phyloP scores from a whole-genome alignment of 345 rosid species.

The Cardiospermum halicacabum region DNA sequence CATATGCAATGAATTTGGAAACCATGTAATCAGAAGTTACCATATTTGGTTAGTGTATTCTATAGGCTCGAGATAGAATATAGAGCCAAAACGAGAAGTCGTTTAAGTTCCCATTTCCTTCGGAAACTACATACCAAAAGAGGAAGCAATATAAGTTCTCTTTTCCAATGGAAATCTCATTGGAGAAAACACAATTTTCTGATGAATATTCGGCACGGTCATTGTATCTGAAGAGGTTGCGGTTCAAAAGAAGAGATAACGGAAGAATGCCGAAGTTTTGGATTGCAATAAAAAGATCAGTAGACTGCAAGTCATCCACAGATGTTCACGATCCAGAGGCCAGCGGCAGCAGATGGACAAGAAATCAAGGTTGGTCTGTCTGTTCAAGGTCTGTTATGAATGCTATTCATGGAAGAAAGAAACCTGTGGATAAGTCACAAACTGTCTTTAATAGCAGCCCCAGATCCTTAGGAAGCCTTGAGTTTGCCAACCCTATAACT shows the following conservation, averaged over 20 bases:
- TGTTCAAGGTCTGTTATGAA: conserved; percentile 41
- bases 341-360: conserved; percentile 16
- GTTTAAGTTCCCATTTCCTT: too few species aligned
- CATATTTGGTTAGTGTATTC: not conserved
- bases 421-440: conserved; percentile 20
- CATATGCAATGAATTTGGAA: not conserved
- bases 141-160: conserved; percentile 5
- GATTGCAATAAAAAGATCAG: conserved; percentile 42
- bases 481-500: conserved; percentile 29
- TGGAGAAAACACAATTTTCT: not conserved
- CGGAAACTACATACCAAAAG: too few species aligned
- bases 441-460: conserved; percentile 34
- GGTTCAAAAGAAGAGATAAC: not conserved
- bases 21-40: not conserved
- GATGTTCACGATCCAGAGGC: conserved; percentile 27
- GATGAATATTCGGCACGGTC: not conserved
- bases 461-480: conserved; percentile 34
- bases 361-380: conserved; percentile 16
- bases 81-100: too few species aligned
- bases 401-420: conserved; percentile 34
- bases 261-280: conserved; percentile 35
- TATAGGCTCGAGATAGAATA: too few species aligned
- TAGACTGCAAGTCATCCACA: conserved; percentile 35
- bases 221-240: not conserved
- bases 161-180: not conserved